These are phyloP conservation scores for Calvatia gigantea DNA, from an alignment of 768 basidiomycete genomes.

Conservation along the genomic window DNA sequence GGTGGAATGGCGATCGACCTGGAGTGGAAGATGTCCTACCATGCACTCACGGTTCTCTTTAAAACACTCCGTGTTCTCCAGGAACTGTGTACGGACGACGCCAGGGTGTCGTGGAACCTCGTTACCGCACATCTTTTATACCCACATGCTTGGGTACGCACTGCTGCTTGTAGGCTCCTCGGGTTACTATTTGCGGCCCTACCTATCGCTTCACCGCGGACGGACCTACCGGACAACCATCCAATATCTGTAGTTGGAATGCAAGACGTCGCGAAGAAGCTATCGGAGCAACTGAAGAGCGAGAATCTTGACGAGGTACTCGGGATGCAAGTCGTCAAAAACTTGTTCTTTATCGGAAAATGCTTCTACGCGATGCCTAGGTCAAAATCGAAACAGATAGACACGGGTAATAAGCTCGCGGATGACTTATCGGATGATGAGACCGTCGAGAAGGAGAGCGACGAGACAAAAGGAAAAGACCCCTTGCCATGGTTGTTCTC, in stretches of 20 bases:
- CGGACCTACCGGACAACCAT: constrained; percentile 28
- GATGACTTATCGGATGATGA: constrained; percentile 25
- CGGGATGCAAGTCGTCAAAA: constrained; percentile 87
- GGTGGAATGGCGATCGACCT: constrained; percentile 49
- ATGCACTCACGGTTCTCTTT: constrained; percentile 61
- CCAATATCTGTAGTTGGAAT: constrained; percentile 56
- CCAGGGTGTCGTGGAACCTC: constrained; percentile 56
- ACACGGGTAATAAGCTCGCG: constrained; percentile 26
- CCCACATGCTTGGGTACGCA: constrained; percentile 94
- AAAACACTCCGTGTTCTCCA: constrained; percentile 63
- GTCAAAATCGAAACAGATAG: constrained; percentile 16
- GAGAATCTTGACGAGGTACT: constrained; percentile 68
- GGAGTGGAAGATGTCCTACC: constrained; percentile 84
- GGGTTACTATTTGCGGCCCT: constrained; percentile 63
- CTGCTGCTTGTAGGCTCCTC: constrained; percentile 71
- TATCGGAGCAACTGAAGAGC: constrained; percentile 78
- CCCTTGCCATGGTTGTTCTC: constrained; percentile 89
- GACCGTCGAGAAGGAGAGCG: constrained; percentile 21
- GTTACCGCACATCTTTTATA: constrained; percentile 71
- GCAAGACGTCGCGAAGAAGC: constrained; percentile 68
- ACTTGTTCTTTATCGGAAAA: constrained; percentile 89
- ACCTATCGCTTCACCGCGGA: constrained; percentile 36
- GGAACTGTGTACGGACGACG: constrained; percentile 38
- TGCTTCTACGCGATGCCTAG: constrained; percentile 55
- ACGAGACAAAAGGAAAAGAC: constrained; percentile 24